Evolutionary conservation across 768 basidiomycete species (phyloP), one percentile per base, ranked within the genome.

Genomic region (Mycena latifolia): DNA sequence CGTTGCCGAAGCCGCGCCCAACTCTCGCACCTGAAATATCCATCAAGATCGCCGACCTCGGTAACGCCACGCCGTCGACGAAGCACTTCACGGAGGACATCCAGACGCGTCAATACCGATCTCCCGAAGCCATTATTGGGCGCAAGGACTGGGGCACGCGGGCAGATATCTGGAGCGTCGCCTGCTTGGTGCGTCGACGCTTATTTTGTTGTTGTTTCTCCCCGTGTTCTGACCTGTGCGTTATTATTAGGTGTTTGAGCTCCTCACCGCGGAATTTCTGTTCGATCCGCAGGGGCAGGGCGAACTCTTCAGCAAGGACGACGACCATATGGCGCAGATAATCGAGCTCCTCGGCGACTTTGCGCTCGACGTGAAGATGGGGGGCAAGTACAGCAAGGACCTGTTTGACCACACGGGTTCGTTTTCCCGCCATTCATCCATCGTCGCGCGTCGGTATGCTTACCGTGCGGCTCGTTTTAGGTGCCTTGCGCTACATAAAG

Each of bases 291-390:
- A 93, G 66, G 89, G 88, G 28, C 91, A 93, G 77, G 88, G 89
- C 27, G 89, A 91, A 69, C 79, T 92, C 50, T 96, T 94, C 73
- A 90, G 89, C 63, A 96, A 96, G 78, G 95, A 98, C 77, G 95
- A 96, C 73, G 97, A 98, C 76, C 96, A 98, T 72, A 89, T 96
- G 86, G 96, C 96, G 37, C 95, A 96, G 80, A 94, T 97, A 66
- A 91, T 96, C 61, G 96, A 98, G 81, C 82, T 98, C 12, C 79
- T 96, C 63, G 95, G 95, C 35, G 92, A 95, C 78, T 88, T 91
- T 66, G 79, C 88, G 17, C 72, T 89, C 28, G 86, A 88, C 53
- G 84, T 91, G 47, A 95, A 94, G 80, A 88, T 92, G 85, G 90
- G 89, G 27, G 95, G 96, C 33, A 91, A 89, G 72, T 95, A 91